Conservation (phyloP, 305 asterid genomes). For the Plantago lanceolata region DNA sequence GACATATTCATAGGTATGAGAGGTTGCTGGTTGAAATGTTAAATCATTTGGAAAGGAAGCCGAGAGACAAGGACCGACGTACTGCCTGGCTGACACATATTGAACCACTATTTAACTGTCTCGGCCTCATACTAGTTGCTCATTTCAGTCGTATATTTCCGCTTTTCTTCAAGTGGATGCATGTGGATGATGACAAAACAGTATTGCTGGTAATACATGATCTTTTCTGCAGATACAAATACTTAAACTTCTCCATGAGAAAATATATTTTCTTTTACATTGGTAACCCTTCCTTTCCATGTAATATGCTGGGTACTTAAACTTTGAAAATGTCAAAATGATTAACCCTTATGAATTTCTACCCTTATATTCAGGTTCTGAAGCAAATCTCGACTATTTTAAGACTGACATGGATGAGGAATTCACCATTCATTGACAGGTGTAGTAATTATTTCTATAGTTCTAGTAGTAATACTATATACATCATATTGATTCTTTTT, state of each 20-base stretch:
- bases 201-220: conserved; percentile 61
- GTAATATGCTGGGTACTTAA: neutral
- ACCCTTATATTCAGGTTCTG: conserved; percentile 54
- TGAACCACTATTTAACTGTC: conserved; percentile 60
- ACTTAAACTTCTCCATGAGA: neutral
- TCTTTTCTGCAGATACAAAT: conserved; percentile 21
- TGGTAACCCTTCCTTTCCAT: neutral
- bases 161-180: conserved; percentile 89
- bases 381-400: conserved; percentile 49
- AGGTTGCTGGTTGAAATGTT: conserved; percentile 81
- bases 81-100: conserved; percentile 68
- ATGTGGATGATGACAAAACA: conserved; percentile 82
- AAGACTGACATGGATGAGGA: conserved; percentile 84
- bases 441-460: conserved; percentile 17
- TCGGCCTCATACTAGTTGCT: conserved; percentile 70
- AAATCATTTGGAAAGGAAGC: conserved; percentile 86
- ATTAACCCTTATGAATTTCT: neutral
- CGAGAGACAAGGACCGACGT: conserved; percentile 76
- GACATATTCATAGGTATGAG: conserved; percentile 68
- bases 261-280: neutral
- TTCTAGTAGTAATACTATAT: conserved; percentile 10
- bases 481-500: too few species aligned
- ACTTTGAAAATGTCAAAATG: neutral
- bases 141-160: conserved; percentile 85
- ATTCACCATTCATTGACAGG: conserved; percentile 74